A percentile compares a stretch with the other conserved stretches of the same genome.
Evolutionary conservation across 345 rosid genomes (phyloP).

Genomic region (Ailanthus altissimus): DNA sequence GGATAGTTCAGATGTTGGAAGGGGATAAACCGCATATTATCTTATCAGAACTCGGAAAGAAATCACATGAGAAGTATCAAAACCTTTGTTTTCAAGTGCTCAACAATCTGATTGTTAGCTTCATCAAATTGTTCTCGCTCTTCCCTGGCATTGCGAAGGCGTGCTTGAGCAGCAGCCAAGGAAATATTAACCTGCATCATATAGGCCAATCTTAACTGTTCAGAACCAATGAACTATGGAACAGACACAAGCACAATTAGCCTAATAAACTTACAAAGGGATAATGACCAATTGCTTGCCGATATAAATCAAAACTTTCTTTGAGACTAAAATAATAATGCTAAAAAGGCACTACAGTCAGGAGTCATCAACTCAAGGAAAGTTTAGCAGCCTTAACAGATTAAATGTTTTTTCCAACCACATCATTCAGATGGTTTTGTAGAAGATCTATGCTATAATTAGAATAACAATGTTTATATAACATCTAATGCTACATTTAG

Average conservation of each 20-base stretch:
- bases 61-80: constrained; percentile 4
- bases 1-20: constrained; percentile 15
- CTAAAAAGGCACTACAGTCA: not conserved
- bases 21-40: constrained; percentile 6
- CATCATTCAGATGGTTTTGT: not conserved
- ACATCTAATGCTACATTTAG: too few relatives aligned
- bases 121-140: constrained; percentile 95
- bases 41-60: constrained; percentile 16
- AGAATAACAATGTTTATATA: not conserved
- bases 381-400: not conserved
- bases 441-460: not conserved
- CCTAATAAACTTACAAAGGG: not conserved
- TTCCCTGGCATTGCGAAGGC: constrained; percentile 72
- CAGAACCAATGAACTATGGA: constrained; percentile 1
- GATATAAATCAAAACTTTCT: not conserved
- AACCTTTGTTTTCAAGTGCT: constrained; percentile 85
- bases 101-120: constrained; percentile 85
- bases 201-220: constrained; percentile 15
- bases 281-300: not conserved
- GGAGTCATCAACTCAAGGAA: not conserved
- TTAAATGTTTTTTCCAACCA: not conserved
- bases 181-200: constrained; percentile 73
- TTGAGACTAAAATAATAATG: not conserved
- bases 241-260: not conserved
- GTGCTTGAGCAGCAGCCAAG: constrained; percentile 86